Evolutionary conservation across 2,329 filamentous ascomycete species (phyloP).

Genomic region (Curvularia sp.): DNA sequence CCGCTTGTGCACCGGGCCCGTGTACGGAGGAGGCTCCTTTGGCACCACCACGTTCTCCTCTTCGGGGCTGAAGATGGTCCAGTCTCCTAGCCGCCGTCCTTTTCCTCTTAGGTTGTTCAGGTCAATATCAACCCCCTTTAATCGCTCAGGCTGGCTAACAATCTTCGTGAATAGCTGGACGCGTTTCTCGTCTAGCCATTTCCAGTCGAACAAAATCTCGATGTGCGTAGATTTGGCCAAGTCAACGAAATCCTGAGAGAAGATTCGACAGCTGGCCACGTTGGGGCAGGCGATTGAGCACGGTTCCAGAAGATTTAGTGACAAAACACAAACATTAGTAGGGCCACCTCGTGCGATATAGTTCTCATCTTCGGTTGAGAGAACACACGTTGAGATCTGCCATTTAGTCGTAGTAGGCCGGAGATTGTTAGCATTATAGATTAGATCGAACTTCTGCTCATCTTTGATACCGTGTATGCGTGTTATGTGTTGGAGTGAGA

Average conservation of each 20-base stretch:
- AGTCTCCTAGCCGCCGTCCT: neutral
- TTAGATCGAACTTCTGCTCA: neutral
- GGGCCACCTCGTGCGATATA: neutral
- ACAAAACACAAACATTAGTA: neutral
- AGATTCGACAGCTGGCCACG: neutral
- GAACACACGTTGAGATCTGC: neutral
- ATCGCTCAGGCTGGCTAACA: neutral
- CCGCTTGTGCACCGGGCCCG: neutral
- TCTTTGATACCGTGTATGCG: neutral
- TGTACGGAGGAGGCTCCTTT: conserved; percentile 2
- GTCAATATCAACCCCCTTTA: neutral
- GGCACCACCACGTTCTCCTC: conserved; percentile 1
- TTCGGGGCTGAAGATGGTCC: conserved; percentile 1
- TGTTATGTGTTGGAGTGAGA: neutral
- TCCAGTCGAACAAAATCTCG: neutral
- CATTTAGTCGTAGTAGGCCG: neutral
- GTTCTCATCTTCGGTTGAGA: neutral
- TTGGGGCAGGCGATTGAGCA: neutral
- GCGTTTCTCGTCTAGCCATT: neutral
- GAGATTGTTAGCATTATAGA: conserved; percentile 1
- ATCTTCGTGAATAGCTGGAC: neutral
- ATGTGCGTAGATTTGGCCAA: neutral
- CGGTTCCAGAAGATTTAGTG: neutral
- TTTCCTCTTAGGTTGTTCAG: neutral
- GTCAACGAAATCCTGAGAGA: neutral